Evolutionary conservation across 495 filamentous ascomycete species (phyloP), one percentile per base, ranked within the genome.

Genomic region (Penicillium cataractarum): DNA sequence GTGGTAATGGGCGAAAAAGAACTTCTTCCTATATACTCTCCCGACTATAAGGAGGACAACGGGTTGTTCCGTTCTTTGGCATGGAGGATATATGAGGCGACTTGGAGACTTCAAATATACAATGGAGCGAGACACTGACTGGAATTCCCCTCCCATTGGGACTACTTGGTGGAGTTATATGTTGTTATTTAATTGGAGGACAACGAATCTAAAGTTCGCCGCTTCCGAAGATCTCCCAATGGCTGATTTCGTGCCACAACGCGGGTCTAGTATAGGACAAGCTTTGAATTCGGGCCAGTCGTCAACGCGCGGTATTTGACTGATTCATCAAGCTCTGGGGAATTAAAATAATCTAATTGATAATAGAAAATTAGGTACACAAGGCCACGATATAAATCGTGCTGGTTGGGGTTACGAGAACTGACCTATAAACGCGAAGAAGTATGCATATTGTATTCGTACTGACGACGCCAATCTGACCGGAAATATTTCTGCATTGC

Each of bases 181-280:
- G 3, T 1, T 50, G 12, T 15, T 3, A 15, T 50, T 15, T 50
- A 0, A 50, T 50, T 50, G 46, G 46, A 50, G 22, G 15, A 6
- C 26, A 29, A 27, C 1, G 24, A 50, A 50, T 4, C 2, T 15
- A n/a, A 29, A 29, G 7, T 35, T 54, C n/a, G 29, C 27, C 31
- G 19, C 24, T 57, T 70, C 64, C 67, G 60, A 54, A 12, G 10
- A 48, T 42, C 42, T 64, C 62, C 62, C 19, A 70, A 40, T 72
- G 62, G 69, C 10, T 48, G 50, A 8, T 51, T 59, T 24, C 3
- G 69, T 70, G 24, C 35, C 57, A 67, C 69, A 61, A 55, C 22
- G 53, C 24, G 21, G 27, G 24, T 46, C 58, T 32, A 22, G 27
- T 46, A 42, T 57, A 35, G 32, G 10, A 51, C 37, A 24, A 22